These are phyloP conservation scores for Tetramitus jugosus DNA, from an alignment of 208 protist species.

Conservation along the genomic window DNA sequence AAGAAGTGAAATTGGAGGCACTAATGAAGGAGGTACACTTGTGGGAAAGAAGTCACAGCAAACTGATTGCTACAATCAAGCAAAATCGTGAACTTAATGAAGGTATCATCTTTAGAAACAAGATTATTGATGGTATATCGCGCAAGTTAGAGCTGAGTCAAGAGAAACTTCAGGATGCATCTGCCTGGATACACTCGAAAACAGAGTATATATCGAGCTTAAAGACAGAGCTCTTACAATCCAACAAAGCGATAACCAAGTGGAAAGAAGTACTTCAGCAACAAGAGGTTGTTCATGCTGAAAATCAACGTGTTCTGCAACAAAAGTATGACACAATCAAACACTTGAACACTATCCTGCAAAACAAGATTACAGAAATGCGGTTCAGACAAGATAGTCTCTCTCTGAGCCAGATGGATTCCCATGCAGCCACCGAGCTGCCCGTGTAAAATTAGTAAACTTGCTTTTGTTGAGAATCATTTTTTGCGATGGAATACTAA, in stretches of 20 bases:
- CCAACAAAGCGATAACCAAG: not conserved
- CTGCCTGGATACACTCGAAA: not conserved
- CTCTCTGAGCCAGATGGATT: no score
- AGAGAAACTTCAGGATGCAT: not conserved
- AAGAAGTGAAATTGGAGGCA: not conserved
- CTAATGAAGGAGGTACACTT: not conserved
- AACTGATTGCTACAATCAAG: not conserved
- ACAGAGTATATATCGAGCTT: not conserved
- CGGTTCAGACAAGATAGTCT: not conserved
- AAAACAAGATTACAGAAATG: not conserved
- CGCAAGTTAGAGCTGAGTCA: not conserved
- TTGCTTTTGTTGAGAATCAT: no score
- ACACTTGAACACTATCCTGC: not conserved
- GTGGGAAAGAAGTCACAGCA: not conserved
- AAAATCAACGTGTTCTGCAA: not conserved
- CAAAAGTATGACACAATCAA: not conserved
- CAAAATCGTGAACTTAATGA: not conserved
- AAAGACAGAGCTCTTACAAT: not conserved
- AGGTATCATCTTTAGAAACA: not conserved
- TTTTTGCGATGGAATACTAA: no score
- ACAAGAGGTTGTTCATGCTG: not conserved
- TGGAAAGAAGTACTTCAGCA: not conserved
- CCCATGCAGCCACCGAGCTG: no score
- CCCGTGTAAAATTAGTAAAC: no score
- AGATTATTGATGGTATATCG: not conserved